Base-by-base conservation (phyloP, 768 basidiomycete species). In the Rhodotorula paludigena region DNA sequence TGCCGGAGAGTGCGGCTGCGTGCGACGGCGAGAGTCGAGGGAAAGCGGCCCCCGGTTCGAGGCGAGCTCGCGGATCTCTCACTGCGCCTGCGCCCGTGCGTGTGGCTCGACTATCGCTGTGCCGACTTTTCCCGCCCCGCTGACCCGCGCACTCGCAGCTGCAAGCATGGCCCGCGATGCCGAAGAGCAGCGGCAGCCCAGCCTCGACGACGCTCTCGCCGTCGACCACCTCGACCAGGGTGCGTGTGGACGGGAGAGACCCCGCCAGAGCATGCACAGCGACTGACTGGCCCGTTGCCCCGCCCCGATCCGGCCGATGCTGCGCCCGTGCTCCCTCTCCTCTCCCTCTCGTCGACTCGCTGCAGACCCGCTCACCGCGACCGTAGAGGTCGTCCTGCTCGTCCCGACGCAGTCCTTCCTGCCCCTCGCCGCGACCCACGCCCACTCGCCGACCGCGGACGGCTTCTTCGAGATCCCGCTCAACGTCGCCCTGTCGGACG, bases 391-490 rank as follows among this genome's bases (percentile, higher is more conserved):
- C 16, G 67, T 65, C 16, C 56, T 74, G 25, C 52, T 74, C 36
- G 63, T 74, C 32, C 73, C 73, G 8, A 12, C 57, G 0, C 69
- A 72, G 49, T 48, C 57, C 15, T 64, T 66, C 65, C 62, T 74
- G 56, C 38, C n/a, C n/a, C 30, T 18, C 56, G 39, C 16, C 48
- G 59, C 33, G 16, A 23, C 16, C 65, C 18, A 57, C 55, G 57
- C 51, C n/a, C 14, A 45, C 48, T 38, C 66, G 41, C 48, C 45
- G 28, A 44, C 62, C 15, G 0, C 12, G 20, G 63, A 68, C 38
- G 72, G 59, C 18, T 59, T 45, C 54, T 69, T 74, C 48, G 72
- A 74, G 54, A 53, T 68, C 8, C 64, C 72, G n/a, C 54, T 73
- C 38, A 62, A 63, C 5, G 45, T 71, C 45, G 44, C 52, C 35